Percentiles rank a stretch among this genome's conserved stretches.
phyloP scores from a whole-genome alignment of 108 stramenopile genomes.

The Pseudonitzschia multiseries region DNA sequence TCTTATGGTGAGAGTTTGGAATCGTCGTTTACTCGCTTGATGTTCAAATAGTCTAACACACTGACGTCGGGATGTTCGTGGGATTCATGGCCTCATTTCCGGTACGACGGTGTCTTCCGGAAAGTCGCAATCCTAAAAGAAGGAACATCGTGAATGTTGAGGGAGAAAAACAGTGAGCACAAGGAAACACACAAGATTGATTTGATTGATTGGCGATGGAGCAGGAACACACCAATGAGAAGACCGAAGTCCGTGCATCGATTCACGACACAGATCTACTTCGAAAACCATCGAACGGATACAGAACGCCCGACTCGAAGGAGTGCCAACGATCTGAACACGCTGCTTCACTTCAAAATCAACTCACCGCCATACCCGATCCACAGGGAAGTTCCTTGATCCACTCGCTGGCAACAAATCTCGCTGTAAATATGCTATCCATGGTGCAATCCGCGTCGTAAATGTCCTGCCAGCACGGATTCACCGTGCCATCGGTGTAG shows the following conservation, averaged over 20 bases:
- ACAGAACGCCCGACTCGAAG: not conserved
- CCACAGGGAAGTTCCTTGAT: slow-evolving; percentile 65
- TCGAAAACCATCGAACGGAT: not conserved
- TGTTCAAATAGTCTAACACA: slow-evolving; percentile 48
- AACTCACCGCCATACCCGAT: slow-evolving; percentile 45
- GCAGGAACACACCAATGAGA: too few relatives aligned
- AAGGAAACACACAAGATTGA: not conserved
- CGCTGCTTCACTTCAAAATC: not conserved
- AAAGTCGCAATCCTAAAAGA: slow-evolving; percentile 51
- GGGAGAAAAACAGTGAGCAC: not conserved
- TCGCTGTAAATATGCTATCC: slow-evolving; percentile 44
- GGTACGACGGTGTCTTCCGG: slow-evolving; percentile 51
- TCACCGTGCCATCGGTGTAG: slow-evolving; percentile 8
- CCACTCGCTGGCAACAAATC: slow-evolving; percentile 61
- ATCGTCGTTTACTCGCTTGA: slow-evolving; percentile 31
- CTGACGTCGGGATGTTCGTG: slow-evolving; percentile 35
- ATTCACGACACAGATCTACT: too few relatives aligned
- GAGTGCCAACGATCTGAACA: not conserved
- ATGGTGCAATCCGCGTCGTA: slow-evolving; percentile 66
- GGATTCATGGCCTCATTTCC: slow-evolving; percentile 32
- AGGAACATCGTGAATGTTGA: not conserved
- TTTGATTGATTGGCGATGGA: too few relatives aligned
- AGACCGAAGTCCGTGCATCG: too few relatives aligned
- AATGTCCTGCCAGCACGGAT: slow-evolving; percentile 68
- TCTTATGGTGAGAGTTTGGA: not conserved